Evolutionary conservation across 129 eudicot genomes (phyloP).

Genomic region (Chrysanthemum makinoi): DNA sequence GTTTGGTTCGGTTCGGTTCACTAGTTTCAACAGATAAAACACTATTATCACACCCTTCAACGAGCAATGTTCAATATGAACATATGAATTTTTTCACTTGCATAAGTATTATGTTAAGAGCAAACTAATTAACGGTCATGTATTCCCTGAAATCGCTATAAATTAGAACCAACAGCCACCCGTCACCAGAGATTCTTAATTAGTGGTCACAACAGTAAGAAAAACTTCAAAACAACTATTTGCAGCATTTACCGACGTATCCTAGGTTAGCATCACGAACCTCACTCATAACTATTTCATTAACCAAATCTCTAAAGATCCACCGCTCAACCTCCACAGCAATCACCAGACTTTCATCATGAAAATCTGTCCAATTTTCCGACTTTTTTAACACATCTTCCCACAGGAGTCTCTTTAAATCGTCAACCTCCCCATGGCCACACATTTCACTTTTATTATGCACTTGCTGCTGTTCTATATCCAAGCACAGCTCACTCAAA

Average conservation of each 20-base stretch:
- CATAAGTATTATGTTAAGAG: no score
- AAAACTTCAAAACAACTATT: neutral
- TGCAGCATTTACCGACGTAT: neutral
- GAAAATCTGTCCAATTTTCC: neutral
- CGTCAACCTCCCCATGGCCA: neutral
- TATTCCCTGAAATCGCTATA: no score
- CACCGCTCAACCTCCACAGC: slow-evolving; percentile 6
- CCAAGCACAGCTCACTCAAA: slow-evolving; percentile 67
- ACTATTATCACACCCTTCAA: no score
- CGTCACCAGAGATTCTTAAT: no score
- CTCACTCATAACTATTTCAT: slow-evolving; percentile 10
- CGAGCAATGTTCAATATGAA: no score
- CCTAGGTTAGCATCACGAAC: neutral
- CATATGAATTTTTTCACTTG: no score
- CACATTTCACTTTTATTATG: slow-evolving; percentile 30
- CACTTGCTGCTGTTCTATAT: slow-evolving; percentile 49
- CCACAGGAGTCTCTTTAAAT: neutral
- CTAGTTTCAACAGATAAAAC: no score
- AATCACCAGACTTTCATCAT: neutral
- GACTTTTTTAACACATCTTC: neutral
- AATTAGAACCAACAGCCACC: no score
- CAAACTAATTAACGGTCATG: no score
- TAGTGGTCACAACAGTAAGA: neutral
- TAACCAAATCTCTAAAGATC: slow-evolving; percentile 14
- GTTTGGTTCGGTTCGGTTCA: no score